phyloP scores from a whole-genome alignment of 345 rosid species.

The Eucalyptus regnans region DNA sequence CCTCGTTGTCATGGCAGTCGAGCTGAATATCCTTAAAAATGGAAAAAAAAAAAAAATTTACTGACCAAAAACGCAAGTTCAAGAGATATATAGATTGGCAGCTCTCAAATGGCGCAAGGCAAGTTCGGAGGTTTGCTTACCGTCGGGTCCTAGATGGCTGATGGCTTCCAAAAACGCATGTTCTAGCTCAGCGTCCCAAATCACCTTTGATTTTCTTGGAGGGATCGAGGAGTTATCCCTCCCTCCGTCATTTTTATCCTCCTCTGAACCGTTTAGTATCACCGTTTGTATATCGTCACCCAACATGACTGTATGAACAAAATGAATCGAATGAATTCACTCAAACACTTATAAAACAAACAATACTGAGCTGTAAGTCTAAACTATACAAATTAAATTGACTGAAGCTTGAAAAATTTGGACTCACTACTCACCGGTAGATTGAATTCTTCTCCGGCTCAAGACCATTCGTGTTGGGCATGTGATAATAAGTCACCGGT shows the following conservation, averaged over 20 bases:
- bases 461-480: conserved; percentile 61
- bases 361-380: neutral
- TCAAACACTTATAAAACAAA: neutral
- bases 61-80: too few species aligned
- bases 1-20: too few species aligned
- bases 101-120: neutral
- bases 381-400: neutral
- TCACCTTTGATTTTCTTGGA: conserved; percentile 34
- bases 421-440: conserved; percentile 53
- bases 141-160: conserved; percentile 36
- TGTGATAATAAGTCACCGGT: conserved; percentile 53
- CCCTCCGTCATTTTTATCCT: neutral
- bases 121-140: conserved; percentile 19
- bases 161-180: conserved; percentile 62
- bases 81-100: neutral
- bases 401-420: neutral
- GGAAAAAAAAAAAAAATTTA: too few species aligned
- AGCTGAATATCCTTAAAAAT: too few species aligned
- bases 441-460: conserved; percentile 12
- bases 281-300: conserved; percentile 26
- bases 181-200: conserved; percentile 45
- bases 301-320: conserved; percentile 43
- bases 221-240: neutral
- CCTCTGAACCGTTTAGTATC: conserved; percentile 20
- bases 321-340: neutral